Evolutionary conservation across 495 filamentous ascomycete species (phyloP).

Genomic region (Penicillium maclennaniae): DNA sequence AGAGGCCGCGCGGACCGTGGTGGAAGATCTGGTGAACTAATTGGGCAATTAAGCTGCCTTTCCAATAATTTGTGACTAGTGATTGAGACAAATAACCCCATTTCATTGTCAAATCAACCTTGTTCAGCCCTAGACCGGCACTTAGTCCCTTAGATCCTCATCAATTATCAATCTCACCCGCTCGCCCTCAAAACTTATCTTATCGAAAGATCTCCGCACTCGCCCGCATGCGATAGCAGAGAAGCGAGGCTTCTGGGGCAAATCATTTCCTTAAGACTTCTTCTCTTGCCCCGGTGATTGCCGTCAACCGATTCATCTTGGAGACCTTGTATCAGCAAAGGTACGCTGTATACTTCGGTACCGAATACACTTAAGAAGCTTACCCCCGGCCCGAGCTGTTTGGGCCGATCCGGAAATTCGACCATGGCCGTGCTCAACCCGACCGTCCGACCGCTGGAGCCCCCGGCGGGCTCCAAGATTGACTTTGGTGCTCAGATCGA

Average conservation of each 20-base stretch:
- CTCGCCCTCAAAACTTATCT: slow-evolving; percentile 1
- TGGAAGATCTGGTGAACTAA: slow-evolving; percentile 22
- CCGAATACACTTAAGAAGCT: slow-evolving; percentile 1
- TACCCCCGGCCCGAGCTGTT: neutral
- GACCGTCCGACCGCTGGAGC: slow-evolving; percentile 35
- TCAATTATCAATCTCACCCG: neutral
- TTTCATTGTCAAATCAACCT: too few relatives aligned
- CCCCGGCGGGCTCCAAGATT: slow-evolving; percentile 45
- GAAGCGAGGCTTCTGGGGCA: neutral
- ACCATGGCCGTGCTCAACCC: slow-evolving; percentile 18
- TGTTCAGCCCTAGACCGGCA: neutral
- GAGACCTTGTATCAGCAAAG: neutral
- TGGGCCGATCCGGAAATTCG: neutral
- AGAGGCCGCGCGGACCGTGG: slow-evolving; percentile 28
- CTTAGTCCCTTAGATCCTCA: neutral
- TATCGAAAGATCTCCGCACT: slow-evolving; percentile 18
- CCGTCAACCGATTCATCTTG: slow-evolving; percentile 8
- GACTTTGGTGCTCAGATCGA: slow-evolving; percentile 57
- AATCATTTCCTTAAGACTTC: neutral
- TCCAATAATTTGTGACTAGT: neutral
- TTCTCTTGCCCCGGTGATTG: slow-evolving; percentile 5
- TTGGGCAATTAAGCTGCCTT: neutral
- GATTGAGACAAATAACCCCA: too few relatives aligned
- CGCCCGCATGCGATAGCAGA: slow-evolving; percentile 15
- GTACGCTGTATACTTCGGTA: neutral